phyloP scores from a whole-genome alignment of 2,329 filamentous ascomycete species.

The Penicillium sp. region DNA sequence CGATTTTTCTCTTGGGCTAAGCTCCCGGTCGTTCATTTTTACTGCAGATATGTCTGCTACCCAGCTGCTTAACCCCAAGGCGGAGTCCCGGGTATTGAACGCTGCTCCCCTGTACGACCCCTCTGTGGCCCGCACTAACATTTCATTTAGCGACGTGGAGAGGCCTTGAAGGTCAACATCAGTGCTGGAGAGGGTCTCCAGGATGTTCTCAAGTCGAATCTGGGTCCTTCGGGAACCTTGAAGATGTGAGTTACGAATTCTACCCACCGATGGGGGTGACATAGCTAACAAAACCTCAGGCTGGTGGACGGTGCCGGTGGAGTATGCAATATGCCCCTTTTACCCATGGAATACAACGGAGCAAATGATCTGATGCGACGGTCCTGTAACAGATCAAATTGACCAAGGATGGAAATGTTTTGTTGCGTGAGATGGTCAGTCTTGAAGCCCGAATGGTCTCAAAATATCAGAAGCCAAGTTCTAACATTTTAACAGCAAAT shows the following conservation, averaged over 20 bases:
- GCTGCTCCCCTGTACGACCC: slow-evolving; percentile 39
- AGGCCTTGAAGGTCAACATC: slow-evolving; percentile 97
- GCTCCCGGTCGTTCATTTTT: slow-evolving; percentile 34
- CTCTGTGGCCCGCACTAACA: slow-evolving; percentile 50
- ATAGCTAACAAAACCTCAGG: slow-evolving; percentile 49
- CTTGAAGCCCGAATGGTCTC: not conserved
- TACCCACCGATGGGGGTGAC: slow-evolving; percentile 11
- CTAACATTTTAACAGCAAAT: slow-evolving; percentile 70
- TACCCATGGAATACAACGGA: slow-evolving; percentile 15
- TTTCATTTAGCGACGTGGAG: slow-evolving; percentile 78
- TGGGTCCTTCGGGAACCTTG: slow-evolving; percentile 90
- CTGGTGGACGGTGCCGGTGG: slow-evolving; percentile 67
- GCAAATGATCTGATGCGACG: slow-evolving; percentile 28
- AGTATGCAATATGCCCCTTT: slow-evolving; percentile 48
- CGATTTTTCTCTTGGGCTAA: slow-evolving; percentile 33
- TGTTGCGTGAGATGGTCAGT: slow-evolving; percentile 68
- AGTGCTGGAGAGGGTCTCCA: slow-evolving; percentile 90
- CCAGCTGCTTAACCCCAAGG: slow-evolving; percentile 98
- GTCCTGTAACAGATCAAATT: slow-evolving; percentile 78
- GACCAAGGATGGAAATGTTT: slow-evolving; percentile 96
- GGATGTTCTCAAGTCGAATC: slow-evolving; percentile 94
- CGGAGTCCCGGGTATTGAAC: slow-evolving; percentile 85
- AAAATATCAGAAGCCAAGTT: slow-evolving; percentile 10
- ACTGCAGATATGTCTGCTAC: slow-evolving; percentile 81
- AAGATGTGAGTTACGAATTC: slow-evolving; percentile 73